phyloP scores from a whole-genome alignment of 2,329 filamentous ascomycete genomes.

The Neopestalotiopsis clavispora region DNA sequence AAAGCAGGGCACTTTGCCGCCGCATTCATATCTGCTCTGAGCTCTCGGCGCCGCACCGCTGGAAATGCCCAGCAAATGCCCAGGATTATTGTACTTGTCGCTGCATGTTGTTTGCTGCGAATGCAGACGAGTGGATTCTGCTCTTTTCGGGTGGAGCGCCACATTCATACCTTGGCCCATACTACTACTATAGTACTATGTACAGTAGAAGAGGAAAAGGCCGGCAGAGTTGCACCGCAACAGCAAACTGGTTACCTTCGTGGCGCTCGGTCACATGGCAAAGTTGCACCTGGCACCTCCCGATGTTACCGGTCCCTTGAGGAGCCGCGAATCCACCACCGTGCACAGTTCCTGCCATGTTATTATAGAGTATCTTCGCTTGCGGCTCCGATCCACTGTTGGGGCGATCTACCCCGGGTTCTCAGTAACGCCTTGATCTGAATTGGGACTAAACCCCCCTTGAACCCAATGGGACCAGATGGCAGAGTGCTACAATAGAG shows the following conservation, averaged over 20 bases:
- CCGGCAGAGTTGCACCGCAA: neutral
- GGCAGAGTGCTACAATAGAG: neutral
- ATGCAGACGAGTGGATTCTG: neutral
- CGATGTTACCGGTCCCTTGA: neutral
- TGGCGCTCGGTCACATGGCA: constrained; percentile 13
- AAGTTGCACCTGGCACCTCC: neutral
- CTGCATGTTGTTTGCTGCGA: neutral
- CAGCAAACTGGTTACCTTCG: neutral
- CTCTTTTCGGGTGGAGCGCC: constrained; percentile 7
- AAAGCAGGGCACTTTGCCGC: neutral
- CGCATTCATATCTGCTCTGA: neutral
- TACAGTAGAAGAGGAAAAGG: no score
- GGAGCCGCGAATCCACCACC: no score
- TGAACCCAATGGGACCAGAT: no score
- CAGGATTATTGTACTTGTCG: neutral
- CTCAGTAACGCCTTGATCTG: neutral
- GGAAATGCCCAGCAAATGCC: neutral
- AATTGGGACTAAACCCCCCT: neutral
- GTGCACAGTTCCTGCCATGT: neutral
- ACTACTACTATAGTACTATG: no score
- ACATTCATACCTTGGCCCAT: neutral
- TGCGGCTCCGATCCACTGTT: constrained; percentile 9
- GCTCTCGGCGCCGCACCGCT: neutral
- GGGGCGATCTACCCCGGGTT: constrained; percentile 7
- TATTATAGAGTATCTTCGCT: constrained; percentile 1